phyloP scores from a whole-genome alignment of 257 asterid genomes.

The Nicotiana benthamiana region DNA sequence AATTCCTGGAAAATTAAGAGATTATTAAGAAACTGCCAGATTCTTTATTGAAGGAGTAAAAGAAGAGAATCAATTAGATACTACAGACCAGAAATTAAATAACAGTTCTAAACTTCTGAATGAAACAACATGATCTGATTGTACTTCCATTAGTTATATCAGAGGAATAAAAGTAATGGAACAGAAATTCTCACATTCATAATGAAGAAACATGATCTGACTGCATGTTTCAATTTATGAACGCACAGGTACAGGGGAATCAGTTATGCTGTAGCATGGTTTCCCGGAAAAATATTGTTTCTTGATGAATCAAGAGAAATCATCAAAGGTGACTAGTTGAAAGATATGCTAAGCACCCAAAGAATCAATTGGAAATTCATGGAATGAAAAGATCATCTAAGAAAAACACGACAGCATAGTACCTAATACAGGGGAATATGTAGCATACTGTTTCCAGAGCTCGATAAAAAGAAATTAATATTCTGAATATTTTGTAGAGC shows the following conservation, averaged over 20 bases:
- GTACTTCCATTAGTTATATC: neutral
- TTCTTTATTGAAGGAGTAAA: neutral
- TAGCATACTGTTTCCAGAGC: neutral
- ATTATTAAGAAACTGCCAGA: neutral
- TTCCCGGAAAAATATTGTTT: neutral
- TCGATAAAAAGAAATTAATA: neutral
- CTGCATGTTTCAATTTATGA: neutral
- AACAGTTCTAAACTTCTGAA: neutral
- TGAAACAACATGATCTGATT: neutral
- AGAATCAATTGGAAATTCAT: neutral
- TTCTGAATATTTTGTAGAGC: neutral
- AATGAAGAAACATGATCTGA: neutral
- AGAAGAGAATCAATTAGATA: neutral
- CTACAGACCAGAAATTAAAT: neutral
- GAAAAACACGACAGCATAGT: neutral
- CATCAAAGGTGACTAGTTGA: neutral
- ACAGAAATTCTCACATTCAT: neutral
- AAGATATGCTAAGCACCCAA: neutral
- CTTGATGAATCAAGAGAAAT: neutral
- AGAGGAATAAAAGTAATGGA: neutral
- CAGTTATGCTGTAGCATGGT: neutral
- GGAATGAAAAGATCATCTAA: neutral
- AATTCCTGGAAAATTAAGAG: slow-evolving; percentile 36
- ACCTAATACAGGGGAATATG: neutral
- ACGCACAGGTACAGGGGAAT: neutral